Evolutionary conservation across 768 basidiomycete species (phyloP), one percentile per base, ranked within the genome.

Genomic region (Mrakia hoshinonis): DNA sequence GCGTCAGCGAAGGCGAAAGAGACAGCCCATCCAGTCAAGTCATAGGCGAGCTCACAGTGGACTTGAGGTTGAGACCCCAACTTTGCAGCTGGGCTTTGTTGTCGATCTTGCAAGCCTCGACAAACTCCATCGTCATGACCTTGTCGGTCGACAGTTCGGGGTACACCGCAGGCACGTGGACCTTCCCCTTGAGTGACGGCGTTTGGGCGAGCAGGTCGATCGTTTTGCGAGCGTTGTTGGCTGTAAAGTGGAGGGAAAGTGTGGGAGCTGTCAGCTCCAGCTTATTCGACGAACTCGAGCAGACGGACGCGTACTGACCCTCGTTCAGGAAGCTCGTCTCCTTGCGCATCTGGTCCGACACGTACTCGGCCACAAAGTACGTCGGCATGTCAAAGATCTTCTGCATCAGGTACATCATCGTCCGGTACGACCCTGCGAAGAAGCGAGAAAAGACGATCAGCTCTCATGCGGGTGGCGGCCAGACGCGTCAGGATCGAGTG

Each of bases 271-370:
- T 10, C 46, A 10, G 46, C 46, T 47, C 20, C 46, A 47, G 29
- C 29, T 29, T 9, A 47, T 4, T 5, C 12, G n/a, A 66, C 38
- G 22, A 22, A 11, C n/a, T 24, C 26, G 29, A 2, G 12, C 5
- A 12, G 3, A 20, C 29, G 26, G 18, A 4, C 18, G 20, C n/a
- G n/a, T n/a, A 13, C 36, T 0, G 13, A 46, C 63, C 52, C 34
- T 97, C 94, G 55, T 86, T 82, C 29, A 84, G 77, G 74, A 95
- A 94, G 76, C 92, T 88, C 0, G 92, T 85, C 76, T 97, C 92
- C 73, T 85, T 85, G 4, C 89, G 84, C 70, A 95, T 85, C 76
- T 93, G 92, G 64, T 87, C 85, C 3, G 87, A 88, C 49, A 95
- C 78, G 67, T 80, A 79, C 58, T 80, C 76, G 48, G 78, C 76